Conservation (phyloP, 371 early-diverging fungal species). For the Mortierella sp. region DNA sequence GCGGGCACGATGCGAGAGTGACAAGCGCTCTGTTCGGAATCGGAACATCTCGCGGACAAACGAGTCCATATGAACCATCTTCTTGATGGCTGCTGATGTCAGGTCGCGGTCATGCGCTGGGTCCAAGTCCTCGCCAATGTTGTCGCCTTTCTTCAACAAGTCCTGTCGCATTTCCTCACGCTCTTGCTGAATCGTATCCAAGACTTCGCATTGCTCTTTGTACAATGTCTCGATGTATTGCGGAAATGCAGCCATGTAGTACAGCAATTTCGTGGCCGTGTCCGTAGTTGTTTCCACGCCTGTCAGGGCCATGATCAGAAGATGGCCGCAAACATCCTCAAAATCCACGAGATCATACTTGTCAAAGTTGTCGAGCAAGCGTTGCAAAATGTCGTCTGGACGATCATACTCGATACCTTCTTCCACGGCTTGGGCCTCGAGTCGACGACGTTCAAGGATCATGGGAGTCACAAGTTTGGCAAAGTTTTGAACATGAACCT, state of each 20-base stretch:
- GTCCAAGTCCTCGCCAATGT: background rate
- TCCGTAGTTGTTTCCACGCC: constrained; percentile 58
- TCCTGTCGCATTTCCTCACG: constrained; percentile 18
- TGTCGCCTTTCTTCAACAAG: background rate
- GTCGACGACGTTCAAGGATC: constrained; percentile 34
- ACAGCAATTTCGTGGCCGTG: constrained; percentile 45
- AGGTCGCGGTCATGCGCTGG: too few species aligned
- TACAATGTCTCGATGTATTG: constrained; percentile 53
- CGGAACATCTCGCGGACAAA: constrained; percentile 60
- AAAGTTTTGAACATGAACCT: constrained; percentile 25
- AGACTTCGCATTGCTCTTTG: constrained; percentile 56
- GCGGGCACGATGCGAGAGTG: constrained; percentile 47
- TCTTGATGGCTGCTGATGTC: constrained; percentile 42
- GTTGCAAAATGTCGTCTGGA: constrained; percentile 41
- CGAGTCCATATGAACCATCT: constrained; percentile 61
- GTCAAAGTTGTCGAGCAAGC: constrained; percentile 39
- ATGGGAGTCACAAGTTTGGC: constrained; percentile 27
- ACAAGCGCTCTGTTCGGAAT: constrained; percentile 25
- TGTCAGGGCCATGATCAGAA: constrained; percentile 53
- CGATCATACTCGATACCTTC: constrained; percentile 19
- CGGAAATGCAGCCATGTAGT: constrained; percentile 57
- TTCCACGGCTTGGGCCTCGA: constrained; percentile 23
- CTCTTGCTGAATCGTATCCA: constrained; percentile 24
- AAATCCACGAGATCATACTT: constrained; percentile 43
- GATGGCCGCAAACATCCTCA: constrained; percentile 48